phyloP scores from a whole-genome alignment of 2,329 filamentous ascomycete species.

The Simplicillium sp. region DNA sequence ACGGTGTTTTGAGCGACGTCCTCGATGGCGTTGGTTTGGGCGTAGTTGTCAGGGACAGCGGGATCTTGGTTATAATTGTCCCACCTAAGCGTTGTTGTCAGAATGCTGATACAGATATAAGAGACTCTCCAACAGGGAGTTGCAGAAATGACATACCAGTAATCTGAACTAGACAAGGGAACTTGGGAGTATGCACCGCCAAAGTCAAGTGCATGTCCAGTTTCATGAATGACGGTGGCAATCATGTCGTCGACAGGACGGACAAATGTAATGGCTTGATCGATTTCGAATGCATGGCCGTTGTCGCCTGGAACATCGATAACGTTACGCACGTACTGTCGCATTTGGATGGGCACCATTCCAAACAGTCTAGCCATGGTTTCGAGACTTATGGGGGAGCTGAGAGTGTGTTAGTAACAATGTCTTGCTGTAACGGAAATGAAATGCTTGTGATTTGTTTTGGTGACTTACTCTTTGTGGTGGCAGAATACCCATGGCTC shows the following conservation, averaged over 20 bases:
- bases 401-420: constrained; percentile 1
- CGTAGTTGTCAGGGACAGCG: constrained; percentile 3
- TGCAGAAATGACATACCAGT: no score
- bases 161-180: constrained; percentile 2
- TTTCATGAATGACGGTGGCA: constrained; percentile 1
- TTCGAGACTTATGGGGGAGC: neutral
- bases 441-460: no score
- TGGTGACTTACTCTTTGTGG: no score
- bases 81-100: no score
- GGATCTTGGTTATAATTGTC: constrained; percentile 1
- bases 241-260: constrained; percentile 4
- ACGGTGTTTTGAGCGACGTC: constrained; percentile 3
- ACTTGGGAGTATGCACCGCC: constrained; percentile 1
- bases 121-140: no score
- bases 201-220: constrained; percentile 3
- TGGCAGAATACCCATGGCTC: no score
- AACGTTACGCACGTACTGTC: constrained; percentile 2
- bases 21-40: constrained; percentile 3
- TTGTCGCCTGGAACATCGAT: constrained; percentile 3
- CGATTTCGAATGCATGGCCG: constrained; percentile 1
- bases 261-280: neutral
- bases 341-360: constrained; percentile 3
- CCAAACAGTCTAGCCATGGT: constrained; percentile 3
- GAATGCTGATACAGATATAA: no score
- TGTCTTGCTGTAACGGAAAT: no score